Conservation (phyloP, 2,329 filamentous ascomycete genomes). For the Curvularia sp. region DNA sequence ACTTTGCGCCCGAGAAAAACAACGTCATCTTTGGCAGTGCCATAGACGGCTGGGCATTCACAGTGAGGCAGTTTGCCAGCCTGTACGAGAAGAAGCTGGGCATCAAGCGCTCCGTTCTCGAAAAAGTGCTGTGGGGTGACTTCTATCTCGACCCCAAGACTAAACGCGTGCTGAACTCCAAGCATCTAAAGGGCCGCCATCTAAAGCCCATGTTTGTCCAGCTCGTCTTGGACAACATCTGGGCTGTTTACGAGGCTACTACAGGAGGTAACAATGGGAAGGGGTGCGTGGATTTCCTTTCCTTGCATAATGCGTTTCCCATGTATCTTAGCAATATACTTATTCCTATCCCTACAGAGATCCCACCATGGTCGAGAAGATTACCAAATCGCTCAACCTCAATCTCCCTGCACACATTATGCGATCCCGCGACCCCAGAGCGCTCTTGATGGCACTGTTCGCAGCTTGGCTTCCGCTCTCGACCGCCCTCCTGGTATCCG, state of each 20-base stretch:
- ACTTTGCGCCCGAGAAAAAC: constrained; percentile 97
- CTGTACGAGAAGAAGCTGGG: constrained; percentile 97
- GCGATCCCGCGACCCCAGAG: constrained; percentile 81
- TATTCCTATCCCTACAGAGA: constrained; percentile 64
- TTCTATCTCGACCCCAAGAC: constrained; percentile 97
- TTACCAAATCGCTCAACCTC: constrained; percentile 88
- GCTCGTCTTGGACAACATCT: constrained; percentile 91
- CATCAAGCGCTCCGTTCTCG: constrained; percentile 84
- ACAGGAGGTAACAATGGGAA: constrained; percentile 81
- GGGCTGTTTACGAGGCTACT: constrained; percentile 93
- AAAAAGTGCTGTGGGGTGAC: constrained; percentile 96
- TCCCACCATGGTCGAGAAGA: constrained; percentile 83
- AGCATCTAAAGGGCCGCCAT: constrained; percentile 89
- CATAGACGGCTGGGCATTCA: constrained; percentile 99
- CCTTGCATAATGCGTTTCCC: constrained; percentile 36
- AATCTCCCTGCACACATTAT: constrained; percentile 84
- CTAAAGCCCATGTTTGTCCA: constrained; percentile 98
- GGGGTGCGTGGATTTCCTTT: constrained; percentile 66
- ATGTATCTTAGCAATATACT: constrained; percentile 51
- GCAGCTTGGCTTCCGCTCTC: constrained; percentile 90
- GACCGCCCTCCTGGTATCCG: constrained; percentile 89
- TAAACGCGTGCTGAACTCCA: constrained; percentile 87
- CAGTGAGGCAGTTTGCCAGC: constrained; percentile 88
- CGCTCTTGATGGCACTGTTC: constrained; percentile 86
- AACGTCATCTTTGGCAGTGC: constrained; percentile 99